Evolutionary conservation across 2,329 filamentous ascomycete genomes (phyloP), one percentile per base, ranked within the genome.

Genomic region (Alternaria alternata): DNA sequence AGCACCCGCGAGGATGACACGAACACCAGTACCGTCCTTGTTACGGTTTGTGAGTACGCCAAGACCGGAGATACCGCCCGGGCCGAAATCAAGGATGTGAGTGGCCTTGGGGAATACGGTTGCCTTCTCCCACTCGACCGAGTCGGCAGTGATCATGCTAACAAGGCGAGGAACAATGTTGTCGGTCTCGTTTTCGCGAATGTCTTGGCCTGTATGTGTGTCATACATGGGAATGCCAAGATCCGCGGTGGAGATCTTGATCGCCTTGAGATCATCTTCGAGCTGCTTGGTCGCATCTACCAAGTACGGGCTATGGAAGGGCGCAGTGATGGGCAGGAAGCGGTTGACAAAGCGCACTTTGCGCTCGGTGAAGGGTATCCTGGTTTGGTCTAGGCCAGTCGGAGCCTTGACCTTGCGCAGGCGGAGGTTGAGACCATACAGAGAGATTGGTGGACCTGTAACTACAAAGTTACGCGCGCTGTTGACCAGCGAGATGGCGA

Each of bases 1-100:
- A n/a, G 93, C 87, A 65, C 96, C 95, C 43, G 93, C 95, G 59
- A 99, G 86, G 67, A 99, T 97, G 67, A 99, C 94, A 62, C 94
- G 93, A 36, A 99, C 95, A 73, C 95, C 95, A 59, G 93, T 98
- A 65, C 95, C 95, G 79, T 99, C 96, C 84, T 99, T 99, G 86
- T 98, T 99, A 72, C 95, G 92, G 85, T 96, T 98, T 59, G 95
- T 99, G 65, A 99, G 84, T 46, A 96, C 92, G 75, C 95, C 96
- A 22, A 99, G 89, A 66, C 96, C 96, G 24, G 95, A 99, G 66
- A 98, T 95, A 64, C 95, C 96, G 74, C 95, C 95, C 22, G 95
- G 95, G 47, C 96, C 95, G 71, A 99, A 98, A 81, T 99, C 95
- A 53, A 99, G 83, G 57, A 99, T 92, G 78, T 99, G 95, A 4